Conservation (phyloP, 805 yeast species). For the Lachancea sp. region DNA sequence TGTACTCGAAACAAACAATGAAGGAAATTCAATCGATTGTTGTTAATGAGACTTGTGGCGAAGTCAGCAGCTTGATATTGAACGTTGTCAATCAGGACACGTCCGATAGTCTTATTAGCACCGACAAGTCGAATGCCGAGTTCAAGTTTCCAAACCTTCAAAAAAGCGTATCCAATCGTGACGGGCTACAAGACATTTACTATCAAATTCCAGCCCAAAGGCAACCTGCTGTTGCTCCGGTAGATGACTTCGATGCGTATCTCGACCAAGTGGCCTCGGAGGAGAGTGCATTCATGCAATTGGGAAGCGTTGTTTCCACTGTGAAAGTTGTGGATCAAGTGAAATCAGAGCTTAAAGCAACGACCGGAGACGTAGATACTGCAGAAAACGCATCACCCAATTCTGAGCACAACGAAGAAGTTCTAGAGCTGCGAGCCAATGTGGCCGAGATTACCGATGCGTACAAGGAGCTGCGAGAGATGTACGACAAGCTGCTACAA, state of each 20-base stretch:
- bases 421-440: constrained; percentile 39
- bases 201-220: constrained; percentile 26
- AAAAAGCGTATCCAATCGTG: constrained; percentile 45
- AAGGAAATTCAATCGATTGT: constrained; percentile 41
- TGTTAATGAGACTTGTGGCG: constrained; percentile 20
- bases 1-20: constrained; percentile 59
- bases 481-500: constrained; percentile 51
- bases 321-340: constrained; percentile 25
- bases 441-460: constrained; percentile 49
- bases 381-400: constrained; percentile 4
- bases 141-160: constrained; percentile 56
- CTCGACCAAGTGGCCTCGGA: constrained; percentile 43
- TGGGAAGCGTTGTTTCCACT: constrained; percentile 37
- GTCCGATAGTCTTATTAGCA: constrained; percentile 6
- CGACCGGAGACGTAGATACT: neutral
- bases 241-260: constrained; percentile 42
- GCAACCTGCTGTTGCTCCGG: constrained; percentile 16
- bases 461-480: constrained; percentile 49
- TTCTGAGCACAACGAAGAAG: constrained; percentile 24
- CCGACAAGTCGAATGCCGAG: constrained; percentile 12
- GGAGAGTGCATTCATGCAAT: constrained; percentile 45
- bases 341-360: constrained; percentile 4
- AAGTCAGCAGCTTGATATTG: constrained; percentile 23
- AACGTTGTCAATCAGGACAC: constrained; percentile 7
- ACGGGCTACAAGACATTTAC: constrained; percentile 40